Evolutionary conservation across 768 basidiomycete genomes (phyloP).

Genomic region (Leccinum imitatum): DNA sequence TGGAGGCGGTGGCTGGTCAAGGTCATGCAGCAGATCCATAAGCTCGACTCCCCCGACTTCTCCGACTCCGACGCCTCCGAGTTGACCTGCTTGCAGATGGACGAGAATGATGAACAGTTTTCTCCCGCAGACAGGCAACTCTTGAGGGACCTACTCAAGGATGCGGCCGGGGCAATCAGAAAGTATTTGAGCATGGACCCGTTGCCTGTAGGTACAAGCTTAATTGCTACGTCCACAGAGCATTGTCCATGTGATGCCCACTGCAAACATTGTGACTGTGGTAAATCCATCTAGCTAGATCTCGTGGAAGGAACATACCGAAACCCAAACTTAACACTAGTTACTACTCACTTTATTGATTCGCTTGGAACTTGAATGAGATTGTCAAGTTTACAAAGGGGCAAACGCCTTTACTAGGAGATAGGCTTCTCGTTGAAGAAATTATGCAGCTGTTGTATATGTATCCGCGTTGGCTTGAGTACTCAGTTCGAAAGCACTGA

Average conservation of each 20-base stretch:
- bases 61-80: neutral
- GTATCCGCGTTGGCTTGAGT: neutral
- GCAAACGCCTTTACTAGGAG: neutral
- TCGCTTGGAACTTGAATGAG: no score
- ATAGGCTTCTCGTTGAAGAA: neutral
- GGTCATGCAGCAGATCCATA: conserved; percentile 21
- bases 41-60: neutral
- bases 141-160: conserved; percentile 11
- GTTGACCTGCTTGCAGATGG: conserved; percentile 1
- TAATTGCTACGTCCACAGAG: neutral
- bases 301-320: neutral
- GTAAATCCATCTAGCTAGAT: neutral
- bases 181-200: conserved; percentile 6
- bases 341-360: neutral
- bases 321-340: neutral
- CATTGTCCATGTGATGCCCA: neutral
- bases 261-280: neutral
- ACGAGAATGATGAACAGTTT: neutral
- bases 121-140: conserved; percentile 1
- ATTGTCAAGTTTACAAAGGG: neutral
- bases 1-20: conserved; percentile 25
- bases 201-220: conserved; percentile 5
- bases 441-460: neutral
- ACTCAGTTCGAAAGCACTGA: no score
- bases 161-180: conserved; percentile 18